phyloP scores from a whole-genome alignment of 2,329 filamentous ascomycete species.

The Fusarium sarcochroum region DNA sequence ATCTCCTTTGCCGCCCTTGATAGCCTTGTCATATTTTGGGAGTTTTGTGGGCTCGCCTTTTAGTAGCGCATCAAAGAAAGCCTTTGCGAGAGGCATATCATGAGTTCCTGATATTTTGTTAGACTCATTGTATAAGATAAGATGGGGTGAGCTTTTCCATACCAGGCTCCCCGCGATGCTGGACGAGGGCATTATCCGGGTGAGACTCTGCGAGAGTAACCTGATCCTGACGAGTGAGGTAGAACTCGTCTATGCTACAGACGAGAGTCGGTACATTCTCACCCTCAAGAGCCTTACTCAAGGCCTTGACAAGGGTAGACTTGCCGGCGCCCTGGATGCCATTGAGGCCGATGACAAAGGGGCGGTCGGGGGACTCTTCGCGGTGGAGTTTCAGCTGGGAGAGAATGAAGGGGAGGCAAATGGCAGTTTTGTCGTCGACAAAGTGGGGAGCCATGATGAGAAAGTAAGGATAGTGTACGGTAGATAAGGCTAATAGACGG shows the following conservation, averaged over 20 bases:
- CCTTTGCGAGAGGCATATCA: constrained; percentile 75
- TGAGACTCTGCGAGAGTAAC: constrained; percentile 73
- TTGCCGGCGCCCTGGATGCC: constrained; percentile 95
- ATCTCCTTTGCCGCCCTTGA: constrained; percentile 82
- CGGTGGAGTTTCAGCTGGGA: constrained; percentile 68
- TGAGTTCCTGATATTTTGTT: constrained; percentile 67
- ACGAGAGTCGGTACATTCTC: constrained; percentile 75
- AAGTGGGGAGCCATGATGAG: constrained; percentile 58
- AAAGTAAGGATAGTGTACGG: constrained; percentile 2
- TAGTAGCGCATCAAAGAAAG: constrained; percentile 73
- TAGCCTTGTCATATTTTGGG: constrained; percentile 88
- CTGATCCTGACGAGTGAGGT: constrained; percentile 81
- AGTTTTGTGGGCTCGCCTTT: constrained; percentile 67
- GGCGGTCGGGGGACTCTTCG: constrained; percentile 60
- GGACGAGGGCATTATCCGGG: constrained; percentile 80
- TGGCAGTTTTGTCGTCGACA: constrained; percentile 81
- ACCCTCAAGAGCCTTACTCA: constrained; percentile 72
- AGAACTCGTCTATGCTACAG: constrained; percentile 91
- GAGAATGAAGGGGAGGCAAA: constrained; percentile 84
- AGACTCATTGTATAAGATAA: constrained; percentile 1
- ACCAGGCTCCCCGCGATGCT: constrained; percentile 86
- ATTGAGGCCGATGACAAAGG: constrained; percentile 88
- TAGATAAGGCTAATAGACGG: constrained; percentile 21
- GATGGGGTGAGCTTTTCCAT: constrained; percentile 17
- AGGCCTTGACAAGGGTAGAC: constrained; percentile 82